A percentile compares a stretch with the other conserved stretches of the same genome.
Evolutionary conservation across 305 asterid genomes (phyloP).

Genomic region (Plantago lanceolata): DNA sequence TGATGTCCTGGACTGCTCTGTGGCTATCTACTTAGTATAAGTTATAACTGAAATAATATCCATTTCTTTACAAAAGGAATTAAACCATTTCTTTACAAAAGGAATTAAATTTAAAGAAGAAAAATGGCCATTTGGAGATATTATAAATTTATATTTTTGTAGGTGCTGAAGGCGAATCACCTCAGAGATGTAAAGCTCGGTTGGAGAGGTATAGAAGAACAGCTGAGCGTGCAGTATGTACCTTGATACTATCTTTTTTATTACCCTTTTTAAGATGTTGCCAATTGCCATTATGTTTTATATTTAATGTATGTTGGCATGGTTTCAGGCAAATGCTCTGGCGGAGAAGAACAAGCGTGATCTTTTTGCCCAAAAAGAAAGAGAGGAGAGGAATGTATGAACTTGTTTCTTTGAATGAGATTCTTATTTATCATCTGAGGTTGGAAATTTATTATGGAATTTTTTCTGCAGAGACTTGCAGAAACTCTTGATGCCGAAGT

Average conservation of each 20-base stretch:
- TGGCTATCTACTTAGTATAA: neutral
- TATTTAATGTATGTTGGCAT: conserved; percentile 21
- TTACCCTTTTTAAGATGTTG: conserved; percentile 18
- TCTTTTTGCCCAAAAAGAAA: conserved; percentile 80
- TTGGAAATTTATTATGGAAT: conserved; percentile 31
- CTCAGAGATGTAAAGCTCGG: conserved; percentile 88
- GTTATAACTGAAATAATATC: too few relatives aligned
- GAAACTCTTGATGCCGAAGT: conserved; percentile 83
- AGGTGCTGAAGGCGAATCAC: conserved; percentile 85
- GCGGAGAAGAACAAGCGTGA: conserved; percentile 96
- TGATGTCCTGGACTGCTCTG: neutral
- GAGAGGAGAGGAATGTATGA: conserved; percentile 82
- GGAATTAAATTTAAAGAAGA: neutral
- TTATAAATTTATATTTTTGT: conserved; percentile 28
- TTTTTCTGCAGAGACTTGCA: conserved; percentile 69
- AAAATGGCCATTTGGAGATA: conserved; percentile 25
- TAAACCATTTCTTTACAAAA: too few relatives aligned
- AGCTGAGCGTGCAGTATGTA: conserved; percentile 85
- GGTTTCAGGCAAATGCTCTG: conserved; percentile 82
- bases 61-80: neutral
- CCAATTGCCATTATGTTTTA: conserved; percentile 8
- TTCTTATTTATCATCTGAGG: conserved; percentile 24
- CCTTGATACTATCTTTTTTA: conserved; percentile 22
- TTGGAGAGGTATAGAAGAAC: conserved; percentile 87
- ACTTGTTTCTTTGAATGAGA: conserved; percentile 23